phyloP scores from a whole-genome alignment of 129 eudicot genomes.

The Dittrichia graveolens region DNA sequence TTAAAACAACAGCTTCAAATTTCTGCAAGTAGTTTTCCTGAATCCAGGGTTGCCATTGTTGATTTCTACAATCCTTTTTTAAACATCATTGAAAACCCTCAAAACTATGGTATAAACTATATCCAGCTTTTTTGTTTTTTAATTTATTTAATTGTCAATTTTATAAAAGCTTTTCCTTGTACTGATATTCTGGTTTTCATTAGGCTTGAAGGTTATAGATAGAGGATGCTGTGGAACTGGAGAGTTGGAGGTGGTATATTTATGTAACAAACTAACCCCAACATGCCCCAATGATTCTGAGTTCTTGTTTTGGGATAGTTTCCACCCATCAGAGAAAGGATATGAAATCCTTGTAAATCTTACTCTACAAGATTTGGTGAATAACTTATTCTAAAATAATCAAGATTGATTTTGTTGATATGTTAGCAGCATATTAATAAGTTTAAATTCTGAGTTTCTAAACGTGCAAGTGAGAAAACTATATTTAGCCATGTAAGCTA shows the following conservation, averaged over 20 bases:
- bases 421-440: no score
- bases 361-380: conserved; percentile 20
- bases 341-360: conserved; percentile 35
- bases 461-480: no score
- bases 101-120: conserved; percentile 31
- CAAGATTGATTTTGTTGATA: background rate
- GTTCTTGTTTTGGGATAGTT: conserved; percentile 69
- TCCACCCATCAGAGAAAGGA: conserved; percentile 52
- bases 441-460: no score
- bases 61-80: conserved; percentile 41
- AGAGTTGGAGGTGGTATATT: conserved; percentile 39
- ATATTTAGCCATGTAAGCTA: no score
- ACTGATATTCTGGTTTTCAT: background rate
- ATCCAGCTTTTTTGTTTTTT: background rate
- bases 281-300: conserved; percentile 42
- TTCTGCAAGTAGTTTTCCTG: conserved; percentile 22
- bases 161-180: background rate
- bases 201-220: conserved; percentile 46
- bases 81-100: conserved; percentile 38
- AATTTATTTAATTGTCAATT: background rate
- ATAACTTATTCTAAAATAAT: conserved; percentile 6
- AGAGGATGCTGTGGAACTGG: conserved; percentile 78
- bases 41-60: conserved; percentile 33
- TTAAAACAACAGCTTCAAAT: conserved; percentile 34
- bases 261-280: conserved; percentile 40